phyloP scores from a whole-genome alignment of 2,329 filamentous ascomycete genomes.

The Magnaporthiopsis incrustans region DNA sequence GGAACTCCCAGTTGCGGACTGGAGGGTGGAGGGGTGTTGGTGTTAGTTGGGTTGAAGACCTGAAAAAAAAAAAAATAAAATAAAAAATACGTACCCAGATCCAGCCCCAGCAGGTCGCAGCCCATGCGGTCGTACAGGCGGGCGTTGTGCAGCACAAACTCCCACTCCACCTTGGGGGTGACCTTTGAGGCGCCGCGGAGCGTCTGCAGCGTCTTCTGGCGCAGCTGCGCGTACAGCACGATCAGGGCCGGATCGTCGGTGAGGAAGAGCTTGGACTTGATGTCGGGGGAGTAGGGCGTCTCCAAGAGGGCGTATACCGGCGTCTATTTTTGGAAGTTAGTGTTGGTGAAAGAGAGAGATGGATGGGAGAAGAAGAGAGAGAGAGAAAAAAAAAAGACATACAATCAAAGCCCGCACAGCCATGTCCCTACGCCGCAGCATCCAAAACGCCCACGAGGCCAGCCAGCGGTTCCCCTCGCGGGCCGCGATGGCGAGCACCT shows the following conservation, averaged over 20 bases:
- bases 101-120: conserved; percentile 80
- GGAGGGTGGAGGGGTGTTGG: background rate
- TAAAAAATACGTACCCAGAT: conserved; percentile 53
- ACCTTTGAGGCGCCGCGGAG: conserved; percentile 79
- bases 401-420: conserved; percentile 78
- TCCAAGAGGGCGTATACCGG: conserved; percentile 69
- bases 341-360: conserved; percentile 1
- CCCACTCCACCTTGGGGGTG: conserved; percentile 72
- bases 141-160: conserved; percentile 81
- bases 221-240: conserved; percentile 77
- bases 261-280: conserved; percentile 71
- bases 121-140: conserved; percentile 84
- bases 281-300: conserved; percentile 58
- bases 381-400: conserved; percentile 24
- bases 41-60: no score
- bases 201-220: conserved; percentile 74
- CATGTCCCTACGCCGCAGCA: conserved; percentile 73
- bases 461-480: conserved; percentile 86
- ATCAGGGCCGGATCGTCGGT: conserved; percentile 87
- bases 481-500: conserved; percentile 68
- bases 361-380: conserved; percentile 1
- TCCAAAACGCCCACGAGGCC: conserved; percentile 92
- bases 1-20: conserved; percentile 78
- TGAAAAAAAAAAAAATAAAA: background rate
- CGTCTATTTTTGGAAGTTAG: conserved; percentile 40